Percentiles rank a stretch among this genome's conserved stretches.
These are phyloP conservation scores for Acorus calamus DNA, from an alignment of 106 monocot species.

Conservation along the genomic window DNA sequence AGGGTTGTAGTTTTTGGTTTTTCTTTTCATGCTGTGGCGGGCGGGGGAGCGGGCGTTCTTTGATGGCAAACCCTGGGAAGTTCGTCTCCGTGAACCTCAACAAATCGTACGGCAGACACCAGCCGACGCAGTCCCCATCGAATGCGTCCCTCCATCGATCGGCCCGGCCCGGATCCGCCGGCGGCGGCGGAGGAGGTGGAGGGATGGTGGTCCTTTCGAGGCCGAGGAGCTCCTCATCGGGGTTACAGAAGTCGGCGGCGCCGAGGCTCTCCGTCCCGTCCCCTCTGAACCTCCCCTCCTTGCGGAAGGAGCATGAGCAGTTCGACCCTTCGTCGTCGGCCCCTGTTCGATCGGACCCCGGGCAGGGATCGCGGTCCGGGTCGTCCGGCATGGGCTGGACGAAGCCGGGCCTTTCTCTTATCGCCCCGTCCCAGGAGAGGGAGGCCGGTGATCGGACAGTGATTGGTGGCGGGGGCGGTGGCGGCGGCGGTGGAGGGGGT, in stretches of 20 bases:
- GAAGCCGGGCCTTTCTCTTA: slow-evolving; percentile 26
- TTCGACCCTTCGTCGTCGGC: slow-evolving; percentile 39
- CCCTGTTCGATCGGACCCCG: slow-evolving; percentile 21
- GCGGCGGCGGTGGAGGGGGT: neutral
- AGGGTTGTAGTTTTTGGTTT: no score
- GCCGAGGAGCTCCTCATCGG: slow-evolving; percentile 29
- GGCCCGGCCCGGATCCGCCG: neutral
- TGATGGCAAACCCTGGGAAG: slow-evolving; percentile 76
- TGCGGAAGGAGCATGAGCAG: slow-evolving; percentile 81
- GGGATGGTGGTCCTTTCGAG: slow-evolving; percentile 87
- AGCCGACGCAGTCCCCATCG: no score
- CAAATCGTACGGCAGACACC: slow-evolving; percentile 60
- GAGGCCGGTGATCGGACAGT: neutral
- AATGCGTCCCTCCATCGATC: slow-evolving; percentile 1
- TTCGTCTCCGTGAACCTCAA: slow-evolving; percentile 89
- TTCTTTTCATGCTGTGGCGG: no score
- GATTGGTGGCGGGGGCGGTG: no score
- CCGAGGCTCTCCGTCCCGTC: slow-evolving; percentile 67
- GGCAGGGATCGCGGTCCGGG: slow-evolving; percentile 39
- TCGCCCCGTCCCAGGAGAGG: neutral
- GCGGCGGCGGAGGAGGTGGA: slow-evolving; percentile 28
- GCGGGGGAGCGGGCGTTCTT: neutral
- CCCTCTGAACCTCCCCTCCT: slow-evolving; percentile 85
- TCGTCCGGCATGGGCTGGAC: slow-evolving; percentile 59
- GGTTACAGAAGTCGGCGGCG: slow-evolving; percentile 25